phyloP scores from a whole-genome alignment of 1,284 basidiomycete species.

The Pseudozyma sp. region DNA sequence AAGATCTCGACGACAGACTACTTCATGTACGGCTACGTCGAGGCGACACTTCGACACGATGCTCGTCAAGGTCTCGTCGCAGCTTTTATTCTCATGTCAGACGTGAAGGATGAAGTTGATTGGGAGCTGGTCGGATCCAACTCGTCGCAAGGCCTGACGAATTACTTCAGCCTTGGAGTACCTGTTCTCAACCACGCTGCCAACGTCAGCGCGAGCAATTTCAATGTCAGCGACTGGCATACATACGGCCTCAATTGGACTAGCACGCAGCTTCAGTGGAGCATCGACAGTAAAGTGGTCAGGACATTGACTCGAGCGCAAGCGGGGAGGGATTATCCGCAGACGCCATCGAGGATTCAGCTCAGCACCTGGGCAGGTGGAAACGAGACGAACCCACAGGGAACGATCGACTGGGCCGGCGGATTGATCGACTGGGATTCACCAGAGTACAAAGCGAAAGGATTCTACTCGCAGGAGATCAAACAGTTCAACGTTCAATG shows the following conservation, averaged over 20 bases:
- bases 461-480: slow-evolving; percentile 63
- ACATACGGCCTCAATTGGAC: slow-evolving; percentile 62
- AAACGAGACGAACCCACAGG: slow-evolving; percentile 43
- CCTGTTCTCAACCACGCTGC: slow-evolving; percentile 14
- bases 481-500: slow-evolving; percentile 53
- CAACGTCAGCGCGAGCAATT: slow-evolving; percentile 15
- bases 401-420: slow-evolving; percentile 56
- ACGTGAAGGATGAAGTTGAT: slow-evolving; percentile 59
- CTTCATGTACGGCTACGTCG: slow-evolving; percentile 60
- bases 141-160: slow-evolving; percentile 36
- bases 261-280: slow-evolving; percentile 54
- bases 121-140: slow-evolving; percentile 56
- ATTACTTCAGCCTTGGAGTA: slow-evolving; percentile 51
- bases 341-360: slow-evolving; percentile 58
- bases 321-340: slow-evolving; percentile 48
- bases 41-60: slow-evolving; percentile 55
- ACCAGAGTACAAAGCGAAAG: slow-evolving; percentile 48
- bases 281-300: slow-evolving; percentile 53
- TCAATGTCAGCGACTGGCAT: slow-evolving; percentile 53
- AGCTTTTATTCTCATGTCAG: slow-evolving; percentile 57
- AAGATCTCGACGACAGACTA: slow-evolving; percentile 63
- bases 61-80: slow-evolving; percentile 56
- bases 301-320: slow-evolving; percentile 42
- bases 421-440: slow-evolving; percentile 55
- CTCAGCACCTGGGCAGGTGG: slow-evolving; percentile 59